Conservation (phyloP, 2,329 filamentous ascomycete species). For the Colletotrichum sp. region DNA sequence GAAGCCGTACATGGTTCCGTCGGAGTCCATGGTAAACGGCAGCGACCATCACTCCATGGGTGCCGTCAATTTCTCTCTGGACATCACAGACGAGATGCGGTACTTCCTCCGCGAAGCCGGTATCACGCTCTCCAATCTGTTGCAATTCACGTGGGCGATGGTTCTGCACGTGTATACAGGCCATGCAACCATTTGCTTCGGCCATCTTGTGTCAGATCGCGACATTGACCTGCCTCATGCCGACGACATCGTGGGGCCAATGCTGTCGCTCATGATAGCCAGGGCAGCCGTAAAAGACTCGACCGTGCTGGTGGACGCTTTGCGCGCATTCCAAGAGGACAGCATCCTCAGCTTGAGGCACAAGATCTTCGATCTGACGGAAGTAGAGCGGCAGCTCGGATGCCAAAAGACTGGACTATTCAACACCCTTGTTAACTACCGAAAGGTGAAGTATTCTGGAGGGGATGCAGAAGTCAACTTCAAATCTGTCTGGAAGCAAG, state of each 20-base stretch:
- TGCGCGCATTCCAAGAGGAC: neutral
- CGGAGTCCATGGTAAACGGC: neutral
- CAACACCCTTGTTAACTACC: neutral
- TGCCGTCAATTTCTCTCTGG: neutral
- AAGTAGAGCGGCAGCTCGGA: neutral
- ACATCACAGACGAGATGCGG: neutral
- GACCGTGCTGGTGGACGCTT: neutral
- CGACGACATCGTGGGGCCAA: neutral
- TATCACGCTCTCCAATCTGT: neutral
- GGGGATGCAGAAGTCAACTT: neutral
- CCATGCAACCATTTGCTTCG: neutral
- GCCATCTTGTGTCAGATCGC: neutral
- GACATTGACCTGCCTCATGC: neutral
- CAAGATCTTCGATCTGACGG: neutral
- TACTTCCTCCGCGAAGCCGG: neutral
- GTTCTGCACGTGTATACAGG: neutral
- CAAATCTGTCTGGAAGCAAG: conserved; percentile 3
- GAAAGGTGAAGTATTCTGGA: neutral
- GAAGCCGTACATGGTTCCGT: neutral
- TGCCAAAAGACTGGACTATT: neutral
- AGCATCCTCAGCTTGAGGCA: neutral
- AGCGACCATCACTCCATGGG: neutral
- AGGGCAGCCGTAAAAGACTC: neutral
- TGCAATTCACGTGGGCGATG: neutral
- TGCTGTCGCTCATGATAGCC: neutral